Evolutionary conservation across 345 rosid genomes (phyloP), one percentile per base, ranked within the genome.

Genomic region (Eucalyptus marginata): DNA sequence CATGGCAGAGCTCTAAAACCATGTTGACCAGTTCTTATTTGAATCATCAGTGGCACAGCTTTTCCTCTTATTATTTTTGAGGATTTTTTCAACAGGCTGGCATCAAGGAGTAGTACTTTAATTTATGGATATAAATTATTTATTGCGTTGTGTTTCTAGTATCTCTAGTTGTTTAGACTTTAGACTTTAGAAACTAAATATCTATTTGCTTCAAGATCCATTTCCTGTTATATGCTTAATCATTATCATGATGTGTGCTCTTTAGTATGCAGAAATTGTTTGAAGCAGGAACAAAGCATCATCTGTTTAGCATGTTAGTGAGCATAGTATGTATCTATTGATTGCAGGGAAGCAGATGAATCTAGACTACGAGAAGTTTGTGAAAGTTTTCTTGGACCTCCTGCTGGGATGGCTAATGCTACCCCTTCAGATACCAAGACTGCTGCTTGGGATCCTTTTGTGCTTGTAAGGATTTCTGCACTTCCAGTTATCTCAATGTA

Each of bases 371-470:
- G 99, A 86, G 99, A 98, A 94, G 95, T 96, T 49, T 97, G 96
- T 68, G 99, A 98, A 93, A 94, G 95, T 92, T 98, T 97, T 93
- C 96, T 97, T 84, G 99, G 99, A 90, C 99, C 99, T 87, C 99
- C 99, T 22, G 94, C 96, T 90, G 98, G 99, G 88, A 96, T 97
- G 97, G 94, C 86, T 56, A 96, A 93, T 90, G 92, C 95, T 36
- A 51, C 93, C 86, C 87, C 94, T 87, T 91, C 93, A 49, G 96
- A 95, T 89, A 25, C 91, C 59, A 91, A 90, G 88, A 92, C 91
- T 89, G 91, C 92, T 76, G 93, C 95, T 76, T 97, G 99, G 99
- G 98, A 98, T 93, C 99, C 99, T 88, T 92, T 68, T 91, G 96
- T 98, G 54, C 96, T 98, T 86, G 99, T 98, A 95, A 93, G 93